These are phyloP conservation scores for Ogataea minuta DNA, from an alignment of 805 yeast genomes.

Conservation along the genomic window DNA sequence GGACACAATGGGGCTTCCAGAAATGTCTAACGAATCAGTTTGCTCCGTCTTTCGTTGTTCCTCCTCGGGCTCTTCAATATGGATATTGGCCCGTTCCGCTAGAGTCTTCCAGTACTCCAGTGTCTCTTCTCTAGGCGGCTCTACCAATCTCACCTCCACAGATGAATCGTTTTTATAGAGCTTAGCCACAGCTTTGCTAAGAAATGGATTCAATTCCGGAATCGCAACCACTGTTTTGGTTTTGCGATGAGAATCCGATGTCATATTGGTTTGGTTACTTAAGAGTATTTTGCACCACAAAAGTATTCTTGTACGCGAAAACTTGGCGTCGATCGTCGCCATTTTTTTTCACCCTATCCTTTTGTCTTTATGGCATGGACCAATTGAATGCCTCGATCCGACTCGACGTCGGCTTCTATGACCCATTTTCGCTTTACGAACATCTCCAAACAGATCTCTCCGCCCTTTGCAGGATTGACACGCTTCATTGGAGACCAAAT, in stretches of 20 bases:
- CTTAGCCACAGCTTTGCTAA: slow-evolving; percentile 24
- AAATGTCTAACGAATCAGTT: too few relatives aligned
- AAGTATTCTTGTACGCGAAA: slow-evolving; percentile 2
- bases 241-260: slow-evolving; percentile 1
- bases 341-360: neutral
- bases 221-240: slow-evolving; percentile 15
- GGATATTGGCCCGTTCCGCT: slow-evolving; percentile 33
- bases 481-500: slow-evolving; percentile 65
- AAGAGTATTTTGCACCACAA: neutral
- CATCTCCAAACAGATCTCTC: slow-evolving; percentile 42
- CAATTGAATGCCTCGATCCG: slow-evolving; percentile 14
- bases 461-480: slow-evolving; percentile 53
- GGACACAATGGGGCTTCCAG: neutral
- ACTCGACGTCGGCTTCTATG: slow-evolving; percentile 58
- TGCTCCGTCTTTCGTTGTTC: neutral
- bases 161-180: slow-evolving; percentile 21
- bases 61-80: slow-evolving; percentile 7
- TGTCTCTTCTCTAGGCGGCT: slow-evolving; percentile 13
- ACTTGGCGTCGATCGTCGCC: slow-evolving; percentile 3
- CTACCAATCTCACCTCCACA: slow-evolving; percentile 17
- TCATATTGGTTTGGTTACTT: slow-evolving; percentile 1
- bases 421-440: slow-evolving; percentile 64
- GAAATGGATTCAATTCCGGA: slow-evolving; percentile 22
- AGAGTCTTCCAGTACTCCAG: slow-evolving; percentile 29
- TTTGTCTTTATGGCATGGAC: slow-evolving; percentile 5